Percentiles rank a stretch among this genome's conserved stretches.
Evolutionary conservation across 2,329 filamentous ascomycete genomes (phyloP).

Genomic region (Chaetomium globosum): DNA sequence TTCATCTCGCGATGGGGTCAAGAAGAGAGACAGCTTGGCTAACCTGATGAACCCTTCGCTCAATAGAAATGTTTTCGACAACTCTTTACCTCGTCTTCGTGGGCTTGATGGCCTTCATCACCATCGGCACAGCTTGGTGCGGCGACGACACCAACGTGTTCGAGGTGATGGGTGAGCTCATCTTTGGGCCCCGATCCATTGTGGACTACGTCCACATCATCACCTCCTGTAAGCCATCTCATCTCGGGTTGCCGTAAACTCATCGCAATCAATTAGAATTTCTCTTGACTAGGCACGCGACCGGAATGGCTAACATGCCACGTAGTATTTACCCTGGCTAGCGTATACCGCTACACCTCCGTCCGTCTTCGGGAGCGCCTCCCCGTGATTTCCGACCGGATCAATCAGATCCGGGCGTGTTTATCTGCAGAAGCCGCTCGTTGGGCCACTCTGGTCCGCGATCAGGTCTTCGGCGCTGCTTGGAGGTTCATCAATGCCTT

Average conservation of each 20-base stretch:
- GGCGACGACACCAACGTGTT: conserved; percentile 2
- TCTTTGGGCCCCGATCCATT: neutral
- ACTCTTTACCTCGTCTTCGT: neutral
- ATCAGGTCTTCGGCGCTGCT: conserved; percentile 8
- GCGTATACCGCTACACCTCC: neutral
- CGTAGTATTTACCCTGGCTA: neutral
- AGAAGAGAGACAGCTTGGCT: neutral
- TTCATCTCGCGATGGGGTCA: neutral
- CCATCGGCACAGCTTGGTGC: neutral
- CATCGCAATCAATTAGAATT: neutral
- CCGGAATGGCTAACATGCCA: neutral
- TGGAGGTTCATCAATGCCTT: conserved; percentile 15
- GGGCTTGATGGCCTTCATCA: no score
- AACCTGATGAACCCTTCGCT: neutral
- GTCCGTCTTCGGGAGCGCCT: conserved; percentile 9
- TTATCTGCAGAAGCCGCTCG: conserved; percentile 17
- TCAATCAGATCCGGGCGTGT: conserved; percentile 15
- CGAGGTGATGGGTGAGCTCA: conserved; percentile 6
- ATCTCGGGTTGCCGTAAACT: neutral
- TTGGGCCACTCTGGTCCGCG: conserved; percentile 20
- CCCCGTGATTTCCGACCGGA: conserved; percentile 13
- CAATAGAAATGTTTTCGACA: conserved; percentile 13
- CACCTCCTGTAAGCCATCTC: neutral
- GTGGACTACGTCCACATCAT: conserved; percentile 3
- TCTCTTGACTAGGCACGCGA: neutral